Evolutionary conservation across 805 yeast genomes (phyloP).

Genomic region (Candida cerambycidarum): DNA sequence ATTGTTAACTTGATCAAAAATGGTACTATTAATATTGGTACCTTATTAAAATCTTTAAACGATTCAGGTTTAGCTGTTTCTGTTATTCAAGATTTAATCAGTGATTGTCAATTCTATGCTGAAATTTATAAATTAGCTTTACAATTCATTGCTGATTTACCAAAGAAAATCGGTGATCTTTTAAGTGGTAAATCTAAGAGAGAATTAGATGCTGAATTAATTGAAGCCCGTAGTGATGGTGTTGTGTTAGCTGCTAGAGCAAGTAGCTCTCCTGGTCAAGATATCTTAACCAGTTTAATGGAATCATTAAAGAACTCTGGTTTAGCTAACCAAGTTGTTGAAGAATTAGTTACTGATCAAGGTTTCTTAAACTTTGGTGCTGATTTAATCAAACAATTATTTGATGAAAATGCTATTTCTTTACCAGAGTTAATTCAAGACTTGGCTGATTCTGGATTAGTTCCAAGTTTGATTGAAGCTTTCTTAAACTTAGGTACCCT

Average conservation of each 20-base stretch:
- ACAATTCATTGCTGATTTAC: constrained; percentile 30
- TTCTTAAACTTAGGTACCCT: constrained; percentile 40
- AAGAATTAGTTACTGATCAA: constrained; percentile 36
- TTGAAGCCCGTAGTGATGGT: constrained; percentile 1
- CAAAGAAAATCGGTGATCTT: constrained; percentile 22
- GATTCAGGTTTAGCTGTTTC: constrained; percentile 42
- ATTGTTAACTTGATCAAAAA: constrained; percentile 29
- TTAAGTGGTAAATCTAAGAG: constrained; percentile 29
- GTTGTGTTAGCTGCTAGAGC: constrained; percentile 9
- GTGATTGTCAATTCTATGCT: constrained; percentile 39
- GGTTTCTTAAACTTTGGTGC: constrained; percentile 41
- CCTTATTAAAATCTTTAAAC: constrained; percentile 39
- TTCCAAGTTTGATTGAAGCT: constrained; percentile 35
- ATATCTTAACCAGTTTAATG: constrained; percentile 34
- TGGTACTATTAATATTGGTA: constrained; percentile 32
- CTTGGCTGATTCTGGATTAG: constrained; percentile 35
- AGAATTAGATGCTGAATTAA: constrained; percentile 14
- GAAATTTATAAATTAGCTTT: constrained; percentile 39
- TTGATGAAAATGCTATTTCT: constrained; percentile 28
- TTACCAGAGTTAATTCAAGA: constrained; percentile 28
- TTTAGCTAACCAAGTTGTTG: constrained; percentile 39
- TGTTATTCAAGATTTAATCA: constrained; percentile 35
- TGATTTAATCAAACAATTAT: constrained; percentile 30
- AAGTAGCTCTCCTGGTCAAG: constrained; percentile 4
- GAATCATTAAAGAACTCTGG: constrained; percentile 45